Conservation (phyloP, 2,329 filamentous ascomycete species). For the Cordyceps militaris region DNA sequence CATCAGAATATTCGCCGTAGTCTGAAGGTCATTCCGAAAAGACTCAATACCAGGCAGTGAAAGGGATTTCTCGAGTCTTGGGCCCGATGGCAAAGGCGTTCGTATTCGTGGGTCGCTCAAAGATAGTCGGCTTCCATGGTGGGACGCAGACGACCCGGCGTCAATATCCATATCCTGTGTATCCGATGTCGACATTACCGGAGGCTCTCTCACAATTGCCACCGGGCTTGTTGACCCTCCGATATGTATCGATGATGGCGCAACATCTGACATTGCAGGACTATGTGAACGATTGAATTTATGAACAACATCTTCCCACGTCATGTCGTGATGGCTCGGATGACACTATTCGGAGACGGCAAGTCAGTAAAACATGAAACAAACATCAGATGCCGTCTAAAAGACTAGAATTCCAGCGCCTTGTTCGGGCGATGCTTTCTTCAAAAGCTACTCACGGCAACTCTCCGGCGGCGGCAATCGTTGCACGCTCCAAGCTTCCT, state of each 20-base stretch:
- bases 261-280: slow-evolving; percentile 43
- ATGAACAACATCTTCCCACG: slow-evolving; percentile 50
- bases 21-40: slow-evolving; percentile 47
- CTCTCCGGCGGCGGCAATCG: slow-evolving; percentile 49
- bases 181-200: slow-evolving; percentile 36
- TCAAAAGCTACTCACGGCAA: slow-evolving; percentile 44
- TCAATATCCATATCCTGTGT: slow-evolving; percentile 52
- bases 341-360: slow-evolving; percentile 39
- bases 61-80: slow-evolving; percentile 44
- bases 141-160: slow-evolving; percentile 24
- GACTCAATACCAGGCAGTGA: slow-evolving; percentile 44
- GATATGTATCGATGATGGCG: slow-evolving; percentile 30
- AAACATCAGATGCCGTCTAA: neutral
- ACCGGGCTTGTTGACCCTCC: slow-evolving; percentile 42
- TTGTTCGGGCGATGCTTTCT: neutral
- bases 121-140: slow-evolving; percentile 31
- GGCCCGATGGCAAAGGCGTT: slow-evolving; percentile 50
- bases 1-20: slow-evolving; percentile 41
- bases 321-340: slow-evolving; percentile 53
- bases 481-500: slow-evolving; percentile 51
- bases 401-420: neutral
- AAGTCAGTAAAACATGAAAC: slow-evolving; percentile 9
- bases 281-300: slow-evolving; percentile 49
- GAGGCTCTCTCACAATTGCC: slow-evolving; percentile 29
- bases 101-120: slow-evolving; percentile 44